Percentiles rank a stretch among this genome's conserved stretches.
Conservation (phyloP, 352 stramenopile species). For the Phytophthora syringae region DNA sequence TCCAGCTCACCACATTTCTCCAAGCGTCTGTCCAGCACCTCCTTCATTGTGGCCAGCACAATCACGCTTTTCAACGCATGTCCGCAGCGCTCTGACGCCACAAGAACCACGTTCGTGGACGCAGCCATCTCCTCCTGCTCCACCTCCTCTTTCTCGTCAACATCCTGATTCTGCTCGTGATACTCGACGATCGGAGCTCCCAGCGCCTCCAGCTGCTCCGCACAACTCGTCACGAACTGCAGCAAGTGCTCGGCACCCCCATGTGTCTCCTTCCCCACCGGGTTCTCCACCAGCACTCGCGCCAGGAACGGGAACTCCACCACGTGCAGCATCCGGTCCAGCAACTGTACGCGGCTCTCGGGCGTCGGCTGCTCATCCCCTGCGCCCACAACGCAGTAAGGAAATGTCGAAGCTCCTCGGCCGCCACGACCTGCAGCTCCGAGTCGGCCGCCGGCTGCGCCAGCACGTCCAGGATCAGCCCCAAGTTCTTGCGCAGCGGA, state of each 20-base stretch:
- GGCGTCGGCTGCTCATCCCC: not conserved
- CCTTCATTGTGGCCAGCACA: constrained; percentile 67
- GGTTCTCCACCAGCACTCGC: constrained; percentile 46
- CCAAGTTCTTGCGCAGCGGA: constrained; percentile 73
- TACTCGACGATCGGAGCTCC: constrained; percentile 59
- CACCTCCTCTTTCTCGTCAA: constrained; percentile 8
- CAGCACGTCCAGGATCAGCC: constrained; percentile 62
- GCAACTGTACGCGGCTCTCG: constrained; percentile 37
- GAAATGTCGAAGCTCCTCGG: constrained; percentile 47
- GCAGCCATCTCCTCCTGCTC: constrained; percentile 18
- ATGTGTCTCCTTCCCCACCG: constrained; percentile 15
- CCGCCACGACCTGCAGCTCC: constrained; percentile 31
- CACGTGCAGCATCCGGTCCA: constrained; percentile 69
- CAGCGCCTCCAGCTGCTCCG: constrained; percentile 59
- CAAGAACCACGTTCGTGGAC: constrained; percentile 73
- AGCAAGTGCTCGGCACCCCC: constrained; percentile 38
- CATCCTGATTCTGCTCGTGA: constrained; percentile 24
- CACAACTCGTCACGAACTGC: constrained; percentile 60
- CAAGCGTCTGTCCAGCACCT: constrained; percentile 51
- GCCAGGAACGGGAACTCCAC: constrained; percentile 66
- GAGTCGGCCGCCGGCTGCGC: constrained; percentile 24
- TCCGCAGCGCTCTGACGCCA: constrained; percentile 76
- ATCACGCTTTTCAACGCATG: constrained; percentile 78
- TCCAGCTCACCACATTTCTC: constrained; percentile 24
- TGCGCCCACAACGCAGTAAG: constrained; percentile 39